Evolutionary conservation across 805 yeast genomes (phyloP), one percentile per base, ranked within the genome.

Genomic region (Pichia thaimueangensis): DNA sequence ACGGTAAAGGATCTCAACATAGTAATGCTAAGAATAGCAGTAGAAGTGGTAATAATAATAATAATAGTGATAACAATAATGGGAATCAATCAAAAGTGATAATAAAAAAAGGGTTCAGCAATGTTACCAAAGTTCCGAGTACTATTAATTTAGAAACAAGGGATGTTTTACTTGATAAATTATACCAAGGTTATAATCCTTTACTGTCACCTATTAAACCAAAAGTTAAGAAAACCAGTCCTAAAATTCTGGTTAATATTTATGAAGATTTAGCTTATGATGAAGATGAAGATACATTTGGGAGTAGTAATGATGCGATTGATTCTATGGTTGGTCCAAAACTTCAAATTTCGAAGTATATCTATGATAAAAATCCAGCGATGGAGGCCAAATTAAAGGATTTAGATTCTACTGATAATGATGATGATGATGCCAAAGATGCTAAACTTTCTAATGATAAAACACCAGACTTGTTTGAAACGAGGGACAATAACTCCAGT

Each of bases 141-240:
- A 60, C 65, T 2, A 48, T 56, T 31, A 54, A 54, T 16, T 43
- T 63, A 15, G 61, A 54, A 25, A 62, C 68, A 8, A 60, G 56
- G 33, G 66, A 62, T 21, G 50, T 64, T 9, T 40, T 64, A 24
- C 39, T 64, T 20, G 67, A 64, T 45, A 55, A 49, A n/a, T 47
- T 64, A 7, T 63, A 63, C 45, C 63, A 57, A 44, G 68, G 65
- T 3, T 63, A 61, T 39, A 57, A 60, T 33, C 69, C 69, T 12
- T 45, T 64, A 25, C 56, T 65, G 10, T 41, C 48, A 4, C 64
- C 65, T 11, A 57, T 58, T 5, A 52, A 53, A 32, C 42, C 45
- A 6, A 35, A 30, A 10, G 36, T 29, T 7, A 51, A 55, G 29
- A 52, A 51, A 36, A 47, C 54, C 6, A 49, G 53, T 5, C 47